Percentiles rank a stretch among this genome's conserved stretches.
Evolutionary conservation across 768 basidiomycete species (phyloP).

Genomic region (Lactarius hatsudake): DNA sequence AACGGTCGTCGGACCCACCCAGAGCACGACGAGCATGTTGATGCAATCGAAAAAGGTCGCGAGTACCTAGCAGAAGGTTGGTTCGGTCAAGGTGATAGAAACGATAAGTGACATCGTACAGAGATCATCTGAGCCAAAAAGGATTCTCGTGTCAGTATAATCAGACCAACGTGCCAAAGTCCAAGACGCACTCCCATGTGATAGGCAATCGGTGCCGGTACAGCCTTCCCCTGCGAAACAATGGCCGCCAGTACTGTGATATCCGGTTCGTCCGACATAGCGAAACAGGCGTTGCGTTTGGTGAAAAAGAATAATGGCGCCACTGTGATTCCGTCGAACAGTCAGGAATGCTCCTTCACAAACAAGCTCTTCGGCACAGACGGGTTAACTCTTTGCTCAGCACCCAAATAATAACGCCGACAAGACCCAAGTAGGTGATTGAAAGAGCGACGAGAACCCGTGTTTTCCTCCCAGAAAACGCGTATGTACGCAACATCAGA

Average conservation of each 20-base stretch:
- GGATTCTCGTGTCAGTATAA: background rate
- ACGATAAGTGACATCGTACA: background rate
- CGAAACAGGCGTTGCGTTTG: conserved; percentile 11
- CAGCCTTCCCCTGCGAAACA: rapidly evolving
- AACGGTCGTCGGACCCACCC: background rate
- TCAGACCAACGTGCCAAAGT: background rate
- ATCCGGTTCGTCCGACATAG: background rate
- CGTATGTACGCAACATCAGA: conserved; percentile 25
- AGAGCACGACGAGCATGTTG: conserved; percentile 16
- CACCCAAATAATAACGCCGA: conserved; percentile 14
- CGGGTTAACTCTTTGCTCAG: conserved; percentile 1
- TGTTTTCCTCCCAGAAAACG: conserved; percentile 19
- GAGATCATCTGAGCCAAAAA: conserved; percentile 6
- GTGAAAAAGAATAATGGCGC: background rate
- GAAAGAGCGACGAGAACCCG: conserved; percentile 10
- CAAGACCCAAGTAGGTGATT: conserved; percentile 1
- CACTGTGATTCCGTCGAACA: conserved; percentile 11
- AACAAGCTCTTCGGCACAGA: background rate
- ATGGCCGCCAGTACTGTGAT: background rate
- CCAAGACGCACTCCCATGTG: conserved; percentile 18
- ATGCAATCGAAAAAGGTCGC: conserved; percentile 17
- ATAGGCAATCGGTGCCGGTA: background rate
- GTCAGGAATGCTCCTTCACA: background rate
- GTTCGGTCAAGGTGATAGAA: background rate
- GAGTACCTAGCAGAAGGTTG: background rate